Percentiles rank a stretch among this genome's conserved stretches.
These are phyloP conservation scores for Eucalyptus curtisii DNA, from an alignment of 345 rosid species.

Conservation along the genomic window DNA sequence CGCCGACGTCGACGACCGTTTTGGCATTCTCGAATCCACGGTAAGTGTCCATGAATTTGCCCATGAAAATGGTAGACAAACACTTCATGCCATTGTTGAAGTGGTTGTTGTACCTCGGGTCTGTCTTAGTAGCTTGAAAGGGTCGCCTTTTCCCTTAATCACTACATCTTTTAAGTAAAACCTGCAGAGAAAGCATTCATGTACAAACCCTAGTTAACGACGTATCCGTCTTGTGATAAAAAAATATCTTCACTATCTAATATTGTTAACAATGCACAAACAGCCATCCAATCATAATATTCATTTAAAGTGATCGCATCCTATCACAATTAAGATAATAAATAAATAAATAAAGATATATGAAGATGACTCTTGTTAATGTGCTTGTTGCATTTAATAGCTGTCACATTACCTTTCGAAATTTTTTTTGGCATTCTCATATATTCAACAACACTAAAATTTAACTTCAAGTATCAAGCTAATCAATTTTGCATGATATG, in stretches of 20 bases:
- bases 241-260: too few species aligned
- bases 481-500: background rate
- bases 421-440: background rate
- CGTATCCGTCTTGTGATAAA: background rate
- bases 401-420: background rate
- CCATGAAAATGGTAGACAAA: background rate
- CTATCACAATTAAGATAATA: too few species aligned
- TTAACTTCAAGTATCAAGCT: background rate
- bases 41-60: constrained; percentile 7
- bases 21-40: constrained; percentile 4
- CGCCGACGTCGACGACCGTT: constrained; percentile 16
- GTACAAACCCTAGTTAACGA: background rate
- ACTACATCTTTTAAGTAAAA: constrained; percentile 11
- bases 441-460: background rate
- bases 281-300: too few species aligned
- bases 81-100: constrained; percentile 10
- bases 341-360: too few species aligned
- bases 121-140: constrained; percentile 2
- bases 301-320: too few species aligned
- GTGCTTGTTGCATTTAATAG: background rate
- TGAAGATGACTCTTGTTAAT: background rate
- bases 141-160: constrained; percentile 8
- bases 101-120: constrained; percentile 4
- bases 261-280: too few species aligned
- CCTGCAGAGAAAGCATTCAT: background rate